Percentiles rank a stretch among this genome's conserved stretches.
These are phyloP conservation scores for Danielia reshetovae DNA, from an alignment of 805 yeast species.

Conservation along the genomic window DNA sequence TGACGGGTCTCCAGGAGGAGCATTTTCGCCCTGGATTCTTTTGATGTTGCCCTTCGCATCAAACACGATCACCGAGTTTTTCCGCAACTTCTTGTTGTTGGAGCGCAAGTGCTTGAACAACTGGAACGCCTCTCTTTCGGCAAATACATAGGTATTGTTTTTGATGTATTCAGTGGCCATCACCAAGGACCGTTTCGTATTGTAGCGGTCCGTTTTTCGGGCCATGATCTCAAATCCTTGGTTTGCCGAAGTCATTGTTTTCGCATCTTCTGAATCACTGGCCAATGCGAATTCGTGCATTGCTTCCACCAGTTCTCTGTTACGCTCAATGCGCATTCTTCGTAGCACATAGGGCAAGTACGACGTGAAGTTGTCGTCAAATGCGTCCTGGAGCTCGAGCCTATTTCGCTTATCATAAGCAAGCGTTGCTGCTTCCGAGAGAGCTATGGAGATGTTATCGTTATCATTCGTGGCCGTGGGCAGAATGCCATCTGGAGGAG, in stretches of 20 bases:
- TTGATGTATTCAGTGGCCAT: constrained; percentile 33
- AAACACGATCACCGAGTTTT: constrained; percentile 19
- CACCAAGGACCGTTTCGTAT: constrained; percentile 26
- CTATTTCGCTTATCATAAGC: constrained; percentile 19
- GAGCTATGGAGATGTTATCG: constrained; percentile 15
- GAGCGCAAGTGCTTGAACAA: constrained; percentile 25
- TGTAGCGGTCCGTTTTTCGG: constrained; percentile 18
- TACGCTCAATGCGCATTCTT: constrained; percentile 21
- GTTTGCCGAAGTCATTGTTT: constrained; percentile 7
- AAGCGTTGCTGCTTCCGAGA: constrained; percentile 39
- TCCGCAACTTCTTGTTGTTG: constrained; percentile 18
- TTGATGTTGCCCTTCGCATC: constrained; percentile 16
- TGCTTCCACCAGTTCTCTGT: constrained; percentile 1
- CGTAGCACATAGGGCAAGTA: constrained; percentile 39
- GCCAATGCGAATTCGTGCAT: not conserved
- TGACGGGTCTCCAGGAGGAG: not conserved
- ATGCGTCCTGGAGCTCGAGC: constrained; percentile 33
- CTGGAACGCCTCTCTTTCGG: constrained; percentile 25
- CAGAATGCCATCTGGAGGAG: not conserved
- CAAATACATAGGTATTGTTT: constrained; percentile 25
- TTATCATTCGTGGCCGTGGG: not conserved
- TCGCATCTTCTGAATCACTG: constrained; percentile 9
- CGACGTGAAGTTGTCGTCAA: constrained; percentile 32
- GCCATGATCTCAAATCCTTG: constrained; percentile 16
- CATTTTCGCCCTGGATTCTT: constrained; percentile 6